Evolutionary conservation across 2,329 filamentous ascomycete genomes (phyloP), one percentile per base, ranked within the genome.

Genomic region (Xylariomycetidae sp.): DNA sequence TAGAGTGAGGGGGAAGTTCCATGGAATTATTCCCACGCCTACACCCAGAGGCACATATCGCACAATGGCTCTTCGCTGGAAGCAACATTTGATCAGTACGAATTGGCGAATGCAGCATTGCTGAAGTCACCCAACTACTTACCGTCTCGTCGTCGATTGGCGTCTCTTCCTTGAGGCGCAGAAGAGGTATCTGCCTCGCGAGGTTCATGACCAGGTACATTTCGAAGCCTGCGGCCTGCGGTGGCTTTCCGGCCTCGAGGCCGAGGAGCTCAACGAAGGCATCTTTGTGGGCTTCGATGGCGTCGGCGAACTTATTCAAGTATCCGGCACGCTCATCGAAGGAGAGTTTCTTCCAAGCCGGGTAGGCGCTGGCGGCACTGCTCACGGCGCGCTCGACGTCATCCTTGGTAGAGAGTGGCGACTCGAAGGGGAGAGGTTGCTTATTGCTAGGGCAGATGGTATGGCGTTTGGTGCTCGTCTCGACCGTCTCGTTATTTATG

Each of bases 21-120:
- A 77, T 2, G 72, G 72, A 19, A 69, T 66, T 40, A 77, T 76
- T 31, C 64, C 73, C 13, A 59, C 69, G 3, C 62, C 61, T 8
- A 69, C 57, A 12, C 69, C 69, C 8, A 71, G 53, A 0, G 68
- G 67, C 11, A 53, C 46, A 46, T 62, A 62, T 6, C 30, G 30
- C 2, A 15, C 10, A 45, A 47, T 23, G 20, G 20, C 20, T n/a
- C 8, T 23, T 23, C 20, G 20, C 20, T 23, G n/a, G n/a, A 23
- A 8, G 8, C 8, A 23, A 23, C 20, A 23, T n/a, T 8, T 23
- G n/a, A 23, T 23, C n/a, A 23, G 20, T 23, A 8, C n/a, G n/a
- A n/a, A n/a, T n/a, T n/a, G n/a, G n/a, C n/a, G n/a, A n/a, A n/a
- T n/a, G n/a, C n/a, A n/a, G n/a, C n/a, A n/a, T n/a, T n/a, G n/a